Conservation (phyloP, 805 yeast species). For the Schizosaccharomyces cryophilus region DNA sequence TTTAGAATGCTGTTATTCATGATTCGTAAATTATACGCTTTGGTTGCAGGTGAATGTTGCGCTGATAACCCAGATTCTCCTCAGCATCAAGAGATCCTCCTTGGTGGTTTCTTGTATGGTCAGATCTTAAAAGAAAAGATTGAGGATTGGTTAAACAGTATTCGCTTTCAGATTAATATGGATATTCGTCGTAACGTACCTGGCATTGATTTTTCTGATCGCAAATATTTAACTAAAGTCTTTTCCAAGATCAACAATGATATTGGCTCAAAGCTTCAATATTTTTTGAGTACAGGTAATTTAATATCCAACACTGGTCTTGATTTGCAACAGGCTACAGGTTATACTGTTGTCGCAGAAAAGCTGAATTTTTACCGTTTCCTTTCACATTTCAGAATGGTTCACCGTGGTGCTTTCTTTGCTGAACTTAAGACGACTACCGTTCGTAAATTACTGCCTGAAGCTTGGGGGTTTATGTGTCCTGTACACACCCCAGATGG, state of each 20-base stretch:
- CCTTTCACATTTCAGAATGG: constrained; percentile 97
- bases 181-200: constrained; percentile 48
- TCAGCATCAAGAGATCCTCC: constrained; percentile 87
- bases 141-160: constrained; percentile 64
- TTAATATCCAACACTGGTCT: constrained; percentile 89
- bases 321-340: constrained; percentile 92
- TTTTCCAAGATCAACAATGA: constrained; percentile 66
- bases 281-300: constrained; percentile 90
- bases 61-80: constrained; percentile 98
- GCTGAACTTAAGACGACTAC: constrained; percentile 95
- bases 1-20: constrained; percentile 71
- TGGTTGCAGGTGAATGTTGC: constrained; percentile 89
- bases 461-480: constrained; percentile 96
- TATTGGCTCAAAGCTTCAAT: constrained; percentile 82
- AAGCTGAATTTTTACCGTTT: constrained; percentile 92
- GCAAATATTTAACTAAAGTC: constrained; percentile 59
- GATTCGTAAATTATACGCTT: constrained; percentile 81
- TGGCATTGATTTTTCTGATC: constrained; percentile 51
- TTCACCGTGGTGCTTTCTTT: constrained; percentile 96
- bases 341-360: constrained; percentile 96
- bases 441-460: constrained; percentile 86
- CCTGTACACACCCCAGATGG: constrained; percentile 99
- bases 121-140: constrained; percentile 91
- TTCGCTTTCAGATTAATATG: constrained; percentile 47
- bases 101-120: constrained; percentile 90